Evolutionary conservation across 163 green algal species (phyloP), one percentile per base, ranked within the genome.

Genomic region (Chlorella variabilis): DNA sequence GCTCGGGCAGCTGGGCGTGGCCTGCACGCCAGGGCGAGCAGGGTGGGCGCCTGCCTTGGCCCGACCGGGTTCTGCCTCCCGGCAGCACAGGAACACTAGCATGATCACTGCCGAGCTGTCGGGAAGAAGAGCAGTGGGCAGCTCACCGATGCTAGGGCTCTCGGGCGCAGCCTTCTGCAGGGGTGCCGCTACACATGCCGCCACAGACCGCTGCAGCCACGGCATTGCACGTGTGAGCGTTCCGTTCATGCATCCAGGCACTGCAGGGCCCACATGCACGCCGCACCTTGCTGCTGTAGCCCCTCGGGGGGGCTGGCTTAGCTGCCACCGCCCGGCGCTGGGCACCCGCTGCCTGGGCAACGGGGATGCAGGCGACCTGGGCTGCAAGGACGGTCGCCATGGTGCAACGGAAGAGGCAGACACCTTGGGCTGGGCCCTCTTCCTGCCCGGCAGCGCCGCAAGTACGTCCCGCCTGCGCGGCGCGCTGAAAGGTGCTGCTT

Each of bases 111-210:
- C n/a, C n/a, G n/a, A n/a, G n/a, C n/a, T n/a, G n/a, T n/a, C n/a
- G n/a, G n/a, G n/a, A n/a, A n/a, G n/a, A n/a, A n/a, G n/a, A n/a
- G n/a, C n/a, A n/a, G n/a, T n/a, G n/a, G n/a, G 41, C 23, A 54
- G 29, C 68, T 45, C 31, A 76, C 68, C 68, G n/a, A 31, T 76
- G 42, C 49, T 54, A 80, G 73, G 54, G 73, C 54, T 80, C 73
- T 70, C 36, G 27, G 38, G 54, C 38, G 21, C 71, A 0, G 71
- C 27, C 49, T 41, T 20, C 33, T 42, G 33, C 13, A 54, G n/a
- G 49, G 71, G 51, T 31, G 71, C 71, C 49, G 39, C 73, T 6
- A 70, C 73, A 70, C 25, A 36, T 2, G 56, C 56, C 5, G 25
- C 38, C 36, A 80, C 54, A 23, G 54, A 38, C 54, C 73, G 29